These are phyloP conservation scores for Boletus bicolor DNA, from an alignment of 768 basidiomycete genomes.

Conservation along the genomic window DNA sequence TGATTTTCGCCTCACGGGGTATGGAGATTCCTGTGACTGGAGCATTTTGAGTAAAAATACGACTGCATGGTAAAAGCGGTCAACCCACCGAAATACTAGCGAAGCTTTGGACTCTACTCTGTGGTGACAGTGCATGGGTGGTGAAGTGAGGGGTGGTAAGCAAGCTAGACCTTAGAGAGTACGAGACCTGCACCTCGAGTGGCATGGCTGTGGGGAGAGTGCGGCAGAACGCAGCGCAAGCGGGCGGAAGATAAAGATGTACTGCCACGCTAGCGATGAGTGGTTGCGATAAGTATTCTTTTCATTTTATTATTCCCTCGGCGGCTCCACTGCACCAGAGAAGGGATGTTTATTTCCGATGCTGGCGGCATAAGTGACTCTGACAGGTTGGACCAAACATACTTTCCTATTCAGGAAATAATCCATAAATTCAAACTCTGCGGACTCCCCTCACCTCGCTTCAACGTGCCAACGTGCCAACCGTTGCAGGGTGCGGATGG, in stretches of 20 bases:
- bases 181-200: neutral
- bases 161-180: slow-evolving; percentile 13
- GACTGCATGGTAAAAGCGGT: neutral
- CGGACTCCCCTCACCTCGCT: neutral
- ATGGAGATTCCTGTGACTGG: slow-evolving; percentile 33
- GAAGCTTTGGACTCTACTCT: slow-evolving; percentile 26
- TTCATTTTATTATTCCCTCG: neutral
- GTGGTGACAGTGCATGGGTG: slow-evolving; percentile 12
- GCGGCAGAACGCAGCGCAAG: neutral
- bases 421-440: neutral
- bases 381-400: neutral
- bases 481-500: slow-evolving; percentile 7
- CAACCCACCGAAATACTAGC: slow-evolving; percentile 23
- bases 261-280: neutral
- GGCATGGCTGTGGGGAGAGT: slow-evolving; percentile 15
- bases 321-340: slow-evolving; percentile 1
- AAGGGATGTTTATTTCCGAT: slow-evolving; percentile 4
- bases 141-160: slow-evolving; percentile 4
- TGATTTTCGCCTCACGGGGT: slow-evolving; percentile 43
- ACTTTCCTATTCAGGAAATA: neutral
- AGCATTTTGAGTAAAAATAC: neutral
- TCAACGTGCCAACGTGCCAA: neutral
- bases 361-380: neutral
- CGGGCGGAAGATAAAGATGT: neutral
- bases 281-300: neutral